These are phyloP conservation scores for Bullera alba DNA, from an alignment of 768 basidiomycete species.

Conservation along the genomic window DNA sequence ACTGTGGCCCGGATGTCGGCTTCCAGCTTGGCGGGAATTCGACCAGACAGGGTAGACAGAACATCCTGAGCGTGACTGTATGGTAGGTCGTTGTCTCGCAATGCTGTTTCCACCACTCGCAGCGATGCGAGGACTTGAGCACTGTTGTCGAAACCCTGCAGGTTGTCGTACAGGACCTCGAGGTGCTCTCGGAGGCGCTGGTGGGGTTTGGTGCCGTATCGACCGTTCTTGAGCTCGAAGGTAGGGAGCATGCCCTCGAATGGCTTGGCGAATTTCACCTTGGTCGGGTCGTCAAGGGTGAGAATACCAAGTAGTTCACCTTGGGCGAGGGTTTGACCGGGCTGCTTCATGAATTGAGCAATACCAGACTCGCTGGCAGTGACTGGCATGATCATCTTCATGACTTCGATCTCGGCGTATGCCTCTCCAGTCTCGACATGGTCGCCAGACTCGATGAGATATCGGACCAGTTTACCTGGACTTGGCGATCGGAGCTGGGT, in stretches of 20 bases:
- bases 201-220: slow-evolving; percentile 81
- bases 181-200: slow-evolving; percentile 72
- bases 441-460: slow-evolving; percentile 92
- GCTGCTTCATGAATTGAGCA: slow-evolving; percentile 94
- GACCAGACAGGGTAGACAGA: slow-evolving; percentile 80
- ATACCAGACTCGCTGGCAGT: slow-evolving; percentile 88
- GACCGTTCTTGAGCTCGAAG: slow-evolving; percentile 70
- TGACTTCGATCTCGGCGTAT: slow-evolving; percentile 94
- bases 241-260: slow-evolving; percentile 88
- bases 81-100: slow-evolving; percentile 79
- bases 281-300: slow-evolving; percentile 87
- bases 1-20: slow-evolving; percentile 72
- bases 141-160: slow-evolving; percentile 95
- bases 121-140: slow-evolving; percentile 77
- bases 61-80: slow-evolving; percentile 77
- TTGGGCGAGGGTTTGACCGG: slow-evolving; percentile 90
- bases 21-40: slow-evolving; percentile 87
- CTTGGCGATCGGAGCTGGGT: slow-evolving; percentile 92
- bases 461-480: slow-evolving; percentile 91
- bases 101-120: slow-evolving; percentile 74
- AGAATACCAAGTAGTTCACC: slow-evolving; percentile 97
- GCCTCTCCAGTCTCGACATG: slow-evolving; percentile 94
- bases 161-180: slow-evolving; percentile 75
- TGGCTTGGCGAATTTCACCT: slow-evolving; percentile 96
- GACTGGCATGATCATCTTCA: slow-evolving; percentile 99